phyloP scores from a whole-genome alignment of 2,329 filamentous ascomycete genomes.

The Chrysosporium queenslandicum region DNA sequence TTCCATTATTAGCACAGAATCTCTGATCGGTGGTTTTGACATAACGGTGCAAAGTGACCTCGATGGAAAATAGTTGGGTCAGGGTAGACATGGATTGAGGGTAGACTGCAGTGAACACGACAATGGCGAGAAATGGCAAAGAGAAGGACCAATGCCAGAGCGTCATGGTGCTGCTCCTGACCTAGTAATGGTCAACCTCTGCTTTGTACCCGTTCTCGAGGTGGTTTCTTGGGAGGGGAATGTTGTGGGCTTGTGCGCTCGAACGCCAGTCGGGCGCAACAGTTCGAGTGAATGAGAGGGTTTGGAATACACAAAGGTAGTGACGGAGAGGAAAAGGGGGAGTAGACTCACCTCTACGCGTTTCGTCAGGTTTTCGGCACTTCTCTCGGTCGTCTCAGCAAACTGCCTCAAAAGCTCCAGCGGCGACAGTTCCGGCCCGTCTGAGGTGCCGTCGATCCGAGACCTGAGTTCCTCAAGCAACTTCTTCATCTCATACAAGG shows the following conservation, averaged over 20 bases:
- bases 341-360: conserved; percentile 34
- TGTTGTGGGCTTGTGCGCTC: not conserved
- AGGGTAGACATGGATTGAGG: conserved; percentile 11
- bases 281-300: not conserved
- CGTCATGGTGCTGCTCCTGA: conserved; percentile 15
- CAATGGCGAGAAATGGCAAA: conserved; percentile 13
- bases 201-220: conserved; percentile 1
- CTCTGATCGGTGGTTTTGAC: conserved; percentile 8
- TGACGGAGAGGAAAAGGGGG: conserved; percentile 6
- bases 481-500: conserved; percentile 34
- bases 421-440: conserved; percentile 29
- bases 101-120: conserved; percentile 17
- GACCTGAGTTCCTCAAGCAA: conserved; percentile 34
- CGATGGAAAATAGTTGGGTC: conserved; percentile 15
- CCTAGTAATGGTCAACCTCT: conserved; percentile 18
- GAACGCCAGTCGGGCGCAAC: not conserved
- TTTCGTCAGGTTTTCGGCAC: conserved; percentile 34
- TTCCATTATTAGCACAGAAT: conserved; percentile 18
- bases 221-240: not conserved
- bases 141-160: conserved; percentile 20
- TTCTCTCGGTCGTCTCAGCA: conserved; percentile 49
- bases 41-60: conserved; percentile 14
- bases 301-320: not conserved
- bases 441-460: conserved; percentile 26
- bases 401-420: conserved; percentile 36